Evolutionary conservation across 2,329 filamentous ascomycete genomes (phyloP).

Genomic region (Trichophyton schoenleinii): DNA sequence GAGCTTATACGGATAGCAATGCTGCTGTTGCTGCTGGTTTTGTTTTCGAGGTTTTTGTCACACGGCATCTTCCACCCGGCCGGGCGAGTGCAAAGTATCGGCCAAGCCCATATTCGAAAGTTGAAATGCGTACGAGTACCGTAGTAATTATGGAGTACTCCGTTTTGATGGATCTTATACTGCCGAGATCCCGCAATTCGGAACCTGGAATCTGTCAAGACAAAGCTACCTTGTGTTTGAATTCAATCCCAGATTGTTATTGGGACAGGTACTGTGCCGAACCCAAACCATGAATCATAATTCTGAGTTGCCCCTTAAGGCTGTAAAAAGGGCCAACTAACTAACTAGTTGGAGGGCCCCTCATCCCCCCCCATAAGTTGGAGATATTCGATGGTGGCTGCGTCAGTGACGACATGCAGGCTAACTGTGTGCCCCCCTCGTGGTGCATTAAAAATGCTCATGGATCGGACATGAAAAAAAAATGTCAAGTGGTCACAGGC

Average conservation of each 20-base stretch:
- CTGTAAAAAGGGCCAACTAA: not conserved
- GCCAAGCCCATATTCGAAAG: not conserved
- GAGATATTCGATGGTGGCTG: too few relatives aligned
- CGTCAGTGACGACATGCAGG: not conserved
- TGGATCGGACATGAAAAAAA: constrained; percentile 2
- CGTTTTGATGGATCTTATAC: not conserved
- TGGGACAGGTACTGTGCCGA: not conserved
- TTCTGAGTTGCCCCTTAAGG: not conserved
- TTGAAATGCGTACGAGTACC: not conserved
- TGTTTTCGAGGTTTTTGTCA: not conserved
- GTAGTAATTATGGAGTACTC: not conserved
- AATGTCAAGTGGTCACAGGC: constrained; percentile 4
- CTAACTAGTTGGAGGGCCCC: not conserved
- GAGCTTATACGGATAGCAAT: not conserved
- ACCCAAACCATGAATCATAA: not conserved
- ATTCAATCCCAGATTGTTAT: not conserved
- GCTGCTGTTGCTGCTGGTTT: not conserved
- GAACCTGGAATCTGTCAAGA: not conserved
- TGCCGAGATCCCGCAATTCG: not conserved
- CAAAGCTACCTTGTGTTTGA: not conserved
- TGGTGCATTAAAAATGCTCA: not conserved
- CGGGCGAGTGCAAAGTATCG: not conserved
- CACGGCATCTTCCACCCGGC: not conserved
- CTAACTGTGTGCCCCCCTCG: not conserved
- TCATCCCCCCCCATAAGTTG: too few relatives aligned